A percentile compares a stretch with the other conserved stretches of the same genome.
phyloP scores from a whole-genome alignment of 106 monocot genomes.

The Phalaenopsis aphrodite region DNA sequence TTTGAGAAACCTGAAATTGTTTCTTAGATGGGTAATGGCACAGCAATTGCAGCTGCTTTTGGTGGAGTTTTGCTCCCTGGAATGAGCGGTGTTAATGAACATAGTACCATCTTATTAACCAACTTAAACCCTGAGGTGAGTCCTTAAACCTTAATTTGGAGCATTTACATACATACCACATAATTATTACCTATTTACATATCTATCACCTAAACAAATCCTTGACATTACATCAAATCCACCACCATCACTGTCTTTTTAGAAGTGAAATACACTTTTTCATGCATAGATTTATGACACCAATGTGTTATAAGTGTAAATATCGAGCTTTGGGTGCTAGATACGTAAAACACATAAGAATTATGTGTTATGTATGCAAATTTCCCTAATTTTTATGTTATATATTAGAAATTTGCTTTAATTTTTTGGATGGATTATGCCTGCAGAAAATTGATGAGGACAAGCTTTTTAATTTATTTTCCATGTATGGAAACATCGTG shows the following conservation, averaged over 20 bases:
- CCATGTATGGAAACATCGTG: constrained; percentile 53
- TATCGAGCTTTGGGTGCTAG: too few species aligned
- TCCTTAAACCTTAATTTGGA: neutral
- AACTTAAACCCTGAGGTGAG: constrained; percentile 81
- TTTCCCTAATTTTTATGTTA: too few species aligned
- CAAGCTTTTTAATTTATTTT: constrained; percentile 59
- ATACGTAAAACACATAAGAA: too few species aligned
- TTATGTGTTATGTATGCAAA: too few species aligned
- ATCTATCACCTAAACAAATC: too few species aligned
- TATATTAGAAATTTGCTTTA: neutral
- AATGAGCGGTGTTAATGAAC: constrained; percentile 67
- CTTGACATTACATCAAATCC: too few species aligned
- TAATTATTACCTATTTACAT: neutral
- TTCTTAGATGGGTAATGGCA: constrained; percentile 52
- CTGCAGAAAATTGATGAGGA: constrained; percentile 49
- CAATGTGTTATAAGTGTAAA: too few species aligned
- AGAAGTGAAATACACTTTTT: too few species aligned
- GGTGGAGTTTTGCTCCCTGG: constrained; percentile 70
- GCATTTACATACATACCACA: too few species aligned
- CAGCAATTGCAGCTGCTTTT: constrained; percentile 60
- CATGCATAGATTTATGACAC: too few species aligned
- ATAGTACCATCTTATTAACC: constrained; percentile 76
- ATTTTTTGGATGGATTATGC: neutral
- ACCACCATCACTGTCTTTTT: too few species aligned
- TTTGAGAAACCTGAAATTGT: constrained; percentile 12